phyloP scores from a whole-genome alignment of 2,329 filamentous ascomycete species.

The Myriosclerotinia curreyana region DNA sequence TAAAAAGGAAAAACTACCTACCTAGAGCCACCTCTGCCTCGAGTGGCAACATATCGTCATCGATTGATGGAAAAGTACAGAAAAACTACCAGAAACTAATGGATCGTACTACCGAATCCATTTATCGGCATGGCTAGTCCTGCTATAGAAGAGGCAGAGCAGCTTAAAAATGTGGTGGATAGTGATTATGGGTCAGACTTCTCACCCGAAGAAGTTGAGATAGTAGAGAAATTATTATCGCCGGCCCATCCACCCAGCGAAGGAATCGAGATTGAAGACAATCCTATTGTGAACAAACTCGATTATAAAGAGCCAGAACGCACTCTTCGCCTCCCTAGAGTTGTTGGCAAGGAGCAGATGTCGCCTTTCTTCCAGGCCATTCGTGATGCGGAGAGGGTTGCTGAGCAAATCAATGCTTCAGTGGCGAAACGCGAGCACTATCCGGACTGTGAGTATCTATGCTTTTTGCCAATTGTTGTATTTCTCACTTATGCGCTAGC shows the following conservation, averaged over 20 bases:
- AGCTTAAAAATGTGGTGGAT: slow-evolving; percentile 29
- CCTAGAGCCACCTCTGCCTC: background rate
- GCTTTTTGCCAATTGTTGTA: slow-evolving; percentile 23
- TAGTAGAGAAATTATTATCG: slow-evolving; percentile 49
- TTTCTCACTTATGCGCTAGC: slow-evolving; percentile 62
- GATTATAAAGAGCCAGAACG: slow-evolving; percentile 39
- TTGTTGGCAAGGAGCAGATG: slow-evolving; percentile 41
- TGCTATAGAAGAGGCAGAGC: slow-evolving; percentile 20
- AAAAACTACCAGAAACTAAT: slow-evolving; percentile 19
- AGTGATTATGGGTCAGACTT: slow-evolving; percentile 66
- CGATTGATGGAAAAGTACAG: background rate
- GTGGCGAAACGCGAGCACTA: slow-evolving; percentile 42
- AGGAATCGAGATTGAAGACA: slow-evolving; percentile 36
- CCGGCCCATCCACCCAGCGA: slow-evolving; percentile 45
- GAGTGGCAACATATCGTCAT: slow-evolving; percentile 8
- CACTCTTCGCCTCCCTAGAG: slow-evolving; percentile 42
- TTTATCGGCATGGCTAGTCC: slow-evolving; percentile 32
- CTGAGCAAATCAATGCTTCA: slow-evolving; percentile 33
- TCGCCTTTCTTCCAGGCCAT: slow-evolving; percentile 37
- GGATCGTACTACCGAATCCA: slow-evolving; percentile 22
- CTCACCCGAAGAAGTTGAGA: slow-evolving; percentile 53
- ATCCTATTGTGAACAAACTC: slow-evolving; percentile 33
- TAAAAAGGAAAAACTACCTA: no score
- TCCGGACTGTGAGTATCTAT: slow-evolving; percentile 50
- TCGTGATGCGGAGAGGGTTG: slow-evolving; percentile 33